phyloP scores from a whole-genome alignment of 208 protist species.

The Leptomonas pyrrhocoris region DNA sequence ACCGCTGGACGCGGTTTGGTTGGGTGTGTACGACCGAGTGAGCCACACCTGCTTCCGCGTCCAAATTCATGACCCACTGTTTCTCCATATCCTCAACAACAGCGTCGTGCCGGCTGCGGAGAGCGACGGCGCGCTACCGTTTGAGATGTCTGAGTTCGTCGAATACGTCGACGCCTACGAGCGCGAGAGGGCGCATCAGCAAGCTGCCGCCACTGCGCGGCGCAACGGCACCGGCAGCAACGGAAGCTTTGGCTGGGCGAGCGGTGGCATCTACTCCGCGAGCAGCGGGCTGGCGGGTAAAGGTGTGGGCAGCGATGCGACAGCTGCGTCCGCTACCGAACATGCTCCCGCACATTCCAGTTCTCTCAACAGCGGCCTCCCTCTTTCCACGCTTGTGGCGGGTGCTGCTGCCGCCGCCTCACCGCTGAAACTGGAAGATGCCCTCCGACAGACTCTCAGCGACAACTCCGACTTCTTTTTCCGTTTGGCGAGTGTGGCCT shows the following conservation, averaged over 20 bases:
- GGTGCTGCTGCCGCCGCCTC: background rate
- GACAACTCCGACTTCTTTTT: conserved; percentile 46
- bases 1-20: conserved; percentile 21
- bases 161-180: conserved; percentile 33
- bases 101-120: conserved; percentile 23
- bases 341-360: background rate
- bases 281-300: conserved; percentile 4
- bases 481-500: conserved; percentile 37
- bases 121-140: conserved; percentile 27
- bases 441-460: conserved; percentile 22
- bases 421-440: conserved; percentile 18
- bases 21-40: conserved; percentile 30
- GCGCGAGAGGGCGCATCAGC: conserved; percentile 21
- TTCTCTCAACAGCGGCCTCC: background rate
- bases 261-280: conserved; percentile 7
- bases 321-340: background rate
- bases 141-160: conserved; percentile 34
- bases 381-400: background rate
- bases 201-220: background rate
- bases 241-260: conserved; percentile 17
- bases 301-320: conserved; percentile 6
- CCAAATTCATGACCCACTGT: conserved; percentile 26
- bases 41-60: conserved; percentile 25
- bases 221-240: conserved; percentile 22
- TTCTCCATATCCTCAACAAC: conserved; percentile 23